These are phyloP conservation scores for Tetrapisispora iriomotensis DNA, from an alignment of 805 yeast species.

Conservation along the genomic window DNA sequence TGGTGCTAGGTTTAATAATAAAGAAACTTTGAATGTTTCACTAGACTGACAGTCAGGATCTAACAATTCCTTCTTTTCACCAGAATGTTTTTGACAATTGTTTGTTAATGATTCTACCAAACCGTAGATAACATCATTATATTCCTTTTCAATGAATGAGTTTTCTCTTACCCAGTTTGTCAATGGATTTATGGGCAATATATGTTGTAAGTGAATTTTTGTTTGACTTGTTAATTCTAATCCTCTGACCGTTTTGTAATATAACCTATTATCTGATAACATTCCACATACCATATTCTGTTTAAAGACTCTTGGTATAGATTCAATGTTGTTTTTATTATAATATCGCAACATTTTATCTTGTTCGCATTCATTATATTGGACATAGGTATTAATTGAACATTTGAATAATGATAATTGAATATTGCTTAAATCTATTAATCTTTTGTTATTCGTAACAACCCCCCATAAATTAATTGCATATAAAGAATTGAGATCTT, in stretches of 20 bases:
- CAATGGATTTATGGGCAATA: constrained; percentile 9
- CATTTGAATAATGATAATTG: constrained; percentile 1
- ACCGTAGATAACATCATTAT: not conserved
- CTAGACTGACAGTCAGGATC: not conserved
- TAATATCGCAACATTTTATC: not conserved
- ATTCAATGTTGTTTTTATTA: not conserved
- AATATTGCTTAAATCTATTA: not conserved
- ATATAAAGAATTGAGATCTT: constrained; percentile 60
- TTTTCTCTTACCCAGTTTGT: constrained; percentile 42
- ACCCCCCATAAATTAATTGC: constrained; percentile 62
- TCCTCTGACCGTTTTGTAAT: not conserved
- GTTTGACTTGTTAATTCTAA: constrained; percentile 1
- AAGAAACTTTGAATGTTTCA: not conserved
- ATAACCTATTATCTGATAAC: constrained; percentile 2
- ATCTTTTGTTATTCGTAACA: not conserved
- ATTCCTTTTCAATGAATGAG: constrained; percentile 36
- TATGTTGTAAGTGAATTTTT: constrained; percentile 2
- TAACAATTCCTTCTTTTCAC: not conserved
- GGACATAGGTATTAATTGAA: not conserved
- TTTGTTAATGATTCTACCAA: not conserved
- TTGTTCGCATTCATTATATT: not conserved
- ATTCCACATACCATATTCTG: not conserved
- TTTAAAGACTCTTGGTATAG: not conserved
- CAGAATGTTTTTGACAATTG: no score
- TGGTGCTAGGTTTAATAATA: not conserved